Evolutionary conservation across 1,139 yeast genomes (phyloP), one percentile per base, ranked within the genome.

Genomic region (Nakaseomyces sp.): DNA sequence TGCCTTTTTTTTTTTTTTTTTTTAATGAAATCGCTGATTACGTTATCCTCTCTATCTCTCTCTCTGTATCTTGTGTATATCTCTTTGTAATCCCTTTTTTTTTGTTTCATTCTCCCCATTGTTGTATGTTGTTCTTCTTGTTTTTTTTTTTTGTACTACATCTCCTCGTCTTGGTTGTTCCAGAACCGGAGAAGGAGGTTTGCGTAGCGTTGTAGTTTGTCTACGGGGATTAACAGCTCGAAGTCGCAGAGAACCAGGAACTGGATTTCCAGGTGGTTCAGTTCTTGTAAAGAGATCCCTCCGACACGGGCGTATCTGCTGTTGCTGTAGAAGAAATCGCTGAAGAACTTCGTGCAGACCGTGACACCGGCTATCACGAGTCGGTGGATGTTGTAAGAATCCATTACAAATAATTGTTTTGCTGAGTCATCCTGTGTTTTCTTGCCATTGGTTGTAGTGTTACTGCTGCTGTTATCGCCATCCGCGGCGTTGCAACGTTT

Each of bases 231-330:
- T 81, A 89, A 77, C 50, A 91, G 72, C 58, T 81, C 78, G 65
- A 91, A 91, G 65, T 91, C 96, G 44, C 91, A 73, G 49, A 91
- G 69, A 42, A 89, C 65, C 52, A 91, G 67, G 61, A 91, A 91
- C 63, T 91, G 97, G 43, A 91, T 69, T 64, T 91, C 99, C 52
- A 91, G 71, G 65, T 87, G 91, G 61, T 93, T 91, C 58, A 91
- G 73, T 61, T 91, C 99, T 47, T 88, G 96, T 46, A 89, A 73
- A 7, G 97, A 96, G 46, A 91, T 73, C 1, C 99, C 99, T 7
- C 99, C 98, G 35, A 91, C 97, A 64, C 91, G 87, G 19, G 98
- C 97, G 63, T 93, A 91, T 51, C 99, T 76, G 44, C 94, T 81
- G 65, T 93, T 91, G 60, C 93, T 91, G 72, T 93, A 91, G 62